These are phyloP conservation scores for Salvia hispanica DNA, from an alignment of 257 asterid species.

Conservation along the genomic window DNA sequence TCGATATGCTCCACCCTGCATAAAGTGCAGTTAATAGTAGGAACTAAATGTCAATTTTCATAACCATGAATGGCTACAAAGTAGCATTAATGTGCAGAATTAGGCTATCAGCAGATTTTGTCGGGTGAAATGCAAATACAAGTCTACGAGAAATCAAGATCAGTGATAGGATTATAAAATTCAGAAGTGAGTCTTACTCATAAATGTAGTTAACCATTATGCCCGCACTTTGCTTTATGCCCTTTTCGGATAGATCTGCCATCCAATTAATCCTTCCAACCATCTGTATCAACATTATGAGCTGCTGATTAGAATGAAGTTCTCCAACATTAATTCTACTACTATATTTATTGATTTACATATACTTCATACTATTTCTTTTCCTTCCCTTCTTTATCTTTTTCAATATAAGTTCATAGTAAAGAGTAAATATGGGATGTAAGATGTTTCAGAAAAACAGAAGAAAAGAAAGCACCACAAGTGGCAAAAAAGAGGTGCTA, in stretches of 20 bases:
- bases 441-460: background rate
- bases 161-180: slow-evolving; percentile 5
- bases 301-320: slow-evolving; percentile 14
- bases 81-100: background rate
- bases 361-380: background rate
- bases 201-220: slow-evolving; percentile 91
- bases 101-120: background rate
- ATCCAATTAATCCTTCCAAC: slow-evolving; percentile 89
- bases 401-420: background rate
- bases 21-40: background rate
- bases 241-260: slow-evolving; percentile 92
- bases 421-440: background rate
- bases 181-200: slow-evolving; percentile 47
- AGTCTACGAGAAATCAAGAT: background rate
- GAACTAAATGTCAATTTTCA: slow-evolving; percentile 5
- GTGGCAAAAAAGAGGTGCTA: background rate
- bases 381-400: background rate
- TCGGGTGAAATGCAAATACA: background rate
- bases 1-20: slow-evolving; percentile 86
- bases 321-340: slow-evolving; percentile 6
- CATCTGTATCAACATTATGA: slow-evolving; percentile 48
- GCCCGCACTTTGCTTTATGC: slow-evolving; percentile 85
- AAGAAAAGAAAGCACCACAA: slow-evolving; percentile 2
- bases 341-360: background rate
- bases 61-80: background rate